These are phyloP conservation scores for Colletotrichum sp. DNA, from an alignment of 2,329 filamentous ascomycete species.

Conservation along the genomic window DNA sequence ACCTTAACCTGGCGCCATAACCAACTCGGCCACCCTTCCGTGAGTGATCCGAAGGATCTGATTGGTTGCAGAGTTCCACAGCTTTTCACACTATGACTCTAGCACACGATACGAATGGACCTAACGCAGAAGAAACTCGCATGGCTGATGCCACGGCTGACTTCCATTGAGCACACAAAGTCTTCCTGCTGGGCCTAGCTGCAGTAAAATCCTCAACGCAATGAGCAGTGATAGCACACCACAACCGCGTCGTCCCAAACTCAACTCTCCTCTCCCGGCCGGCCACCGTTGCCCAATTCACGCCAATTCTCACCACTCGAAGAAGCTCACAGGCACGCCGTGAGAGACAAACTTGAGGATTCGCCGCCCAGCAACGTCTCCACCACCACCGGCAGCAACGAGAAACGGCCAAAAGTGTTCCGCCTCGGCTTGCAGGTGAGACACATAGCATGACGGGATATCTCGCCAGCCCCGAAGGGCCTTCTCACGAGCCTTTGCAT, in stretches of 20 bases:
- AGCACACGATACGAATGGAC: neutral
- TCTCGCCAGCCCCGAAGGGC: neutral
- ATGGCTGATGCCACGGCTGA: neutral
- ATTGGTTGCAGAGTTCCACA: rapidly evolving
- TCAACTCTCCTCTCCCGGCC: neutral
- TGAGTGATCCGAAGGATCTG: neutral
- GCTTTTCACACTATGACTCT: rapidly evolving
- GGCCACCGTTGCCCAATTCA: neutral
- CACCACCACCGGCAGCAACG: neutral
- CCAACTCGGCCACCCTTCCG: conserved; percentile 10
- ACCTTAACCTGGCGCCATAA: conserved; percentile 13
- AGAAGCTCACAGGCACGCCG: neutral
- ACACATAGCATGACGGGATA: neutral
- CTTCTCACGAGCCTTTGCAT: neutral
- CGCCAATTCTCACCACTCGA: neutral
- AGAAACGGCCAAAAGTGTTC: neutral
- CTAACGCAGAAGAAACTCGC: neutral
- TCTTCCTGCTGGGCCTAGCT: neutral
- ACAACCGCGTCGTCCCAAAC: neutral
- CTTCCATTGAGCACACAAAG: neutral
- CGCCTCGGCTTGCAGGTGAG: neutral
- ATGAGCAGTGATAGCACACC: neutral
- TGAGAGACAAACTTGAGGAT: neutral
- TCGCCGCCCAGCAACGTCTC: neutral
- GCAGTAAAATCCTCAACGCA: neutral